Percentiles rank a stretch among this genome's conserved stretches.
phyloP scores from a whole-genome alignment of 345 rosid species.

The Arabidopsis thaliana region TAIR10.1 NC_003076.8:7405501-7406000 shows the following conservation, averaged over 20 bases:
- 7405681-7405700: conserved; percentile 17
- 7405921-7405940: background rate
- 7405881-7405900: too few relatives aligned
- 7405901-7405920: too few relatives aligned
- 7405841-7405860: conserved; percentile 8
- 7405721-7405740: conserved; percentile 35
- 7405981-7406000: background rate
- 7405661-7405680: background rate
- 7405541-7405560: conserved; percentile 90
- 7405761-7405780: conserved; percentile 8
- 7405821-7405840: background rate
- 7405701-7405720: conserved; percentile 32
- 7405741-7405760: conserved; percentile 28
- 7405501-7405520: conserved; percentile 94
- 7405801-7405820: conserved; percentile 25
- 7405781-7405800: conserved; percentile 22
- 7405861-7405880: background rate
- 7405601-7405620: conserved; percentile 94
- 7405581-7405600: conserved; percentile 95
- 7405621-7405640: conserved; percentile 91
- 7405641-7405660: conserved; percentile 81
- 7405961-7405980: background rate
- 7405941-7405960: background rate
- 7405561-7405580: conserved; percentile 86
- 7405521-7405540: conserved; percentile 69